These are phyloP conservation scores for Fusarium sp. DNA, from an alignment of 2,329 filamentous ascomycete genomes.

Conservation along the genomic window DNA sequence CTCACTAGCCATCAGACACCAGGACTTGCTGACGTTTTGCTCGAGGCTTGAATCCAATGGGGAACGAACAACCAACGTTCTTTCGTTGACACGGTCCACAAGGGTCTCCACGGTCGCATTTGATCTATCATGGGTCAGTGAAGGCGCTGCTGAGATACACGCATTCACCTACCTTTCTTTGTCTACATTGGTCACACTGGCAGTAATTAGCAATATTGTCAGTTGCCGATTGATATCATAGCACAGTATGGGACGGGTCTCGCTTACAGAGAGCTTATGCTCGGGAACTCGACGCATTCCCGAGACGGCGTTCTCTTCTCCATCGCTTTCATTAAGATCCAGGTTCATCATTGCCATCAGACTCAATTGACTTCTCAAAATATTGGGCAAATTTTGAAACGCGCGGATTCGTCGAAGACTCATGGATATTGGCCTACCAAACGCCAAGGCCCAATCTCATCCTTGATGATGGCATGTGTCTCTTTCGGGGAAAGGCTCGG, in stretches of 20 bases:
- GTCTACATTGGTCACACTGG: conserved; percentile 10
- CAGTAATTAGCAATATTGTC: too few species aligned
- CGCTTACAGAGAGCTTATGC: conserved; percentile 7
- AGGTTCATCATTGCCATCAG: background rate
- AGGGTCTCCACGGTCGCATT: conserved; percentile 5
- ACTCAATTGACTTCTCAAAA: background rate
- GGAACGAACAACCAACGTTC: conserved; percentile 1
- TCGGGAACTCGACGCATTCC: background rate
- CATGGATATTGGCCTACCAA: background rate
- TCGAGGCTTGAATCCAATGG: background rate
- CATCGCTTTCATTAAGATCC: background rate
- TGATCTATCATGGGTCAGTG: background rate
- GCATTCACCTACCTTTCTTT: background rate
- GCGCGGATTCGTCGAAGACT: background rate
- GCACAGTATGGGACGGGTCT: background rate
- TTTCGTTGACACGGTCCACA: conserved; percentile 8
- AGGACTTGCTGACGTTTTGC: background rate
- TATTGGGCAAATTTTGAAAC: background rate
- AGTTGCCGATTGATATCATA: background rate
- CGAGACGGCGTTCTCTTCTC: background rate
- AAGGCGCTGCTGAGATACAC: background rate
- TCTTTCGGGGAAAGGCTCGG: background rate
- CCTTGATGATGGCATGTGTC: background rate
- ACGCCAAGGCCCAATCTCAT: background rate
- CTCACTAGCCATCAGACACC: conserved; percentile 1